These are phyloP conservation scores for Fusarium pseudocircinatum DNA, from an alignment of 2,329 filamentous ascomycete genomes.

Conservation along the genomic window DNA sequence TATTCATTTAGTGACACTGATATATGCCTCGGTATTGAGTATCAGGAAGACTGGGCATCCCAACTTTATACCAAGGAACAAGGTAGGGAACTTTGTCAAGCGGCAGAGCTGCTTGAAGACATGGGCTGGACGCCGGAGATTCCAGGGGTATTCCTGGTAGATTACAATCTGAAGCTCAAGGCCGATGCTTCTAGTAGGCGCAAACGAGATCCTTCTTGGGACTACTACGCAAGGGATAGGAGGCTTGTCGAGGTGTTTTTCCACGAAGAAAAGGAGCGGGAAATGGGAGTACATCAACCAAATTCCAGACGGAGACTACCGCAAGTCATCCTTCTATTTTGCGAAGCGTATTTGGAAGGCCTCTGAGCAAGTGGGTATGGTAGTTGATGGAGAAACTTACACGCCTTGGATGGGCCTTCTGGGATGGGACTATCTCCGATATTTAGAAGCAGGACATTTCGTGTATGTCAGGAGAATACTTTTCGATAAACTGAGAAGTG, in stretches of 20 bases:
- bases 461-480: fast-evolving
- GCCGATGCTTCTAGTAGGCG: fast-evolving
- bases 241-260: not conserved
- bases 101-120: not conserved
- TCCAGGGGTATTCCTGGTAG: not conserved
- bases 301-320: not conserved
- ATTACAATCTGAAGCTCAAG: not conserved
- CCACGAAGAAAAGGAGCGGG: not conserved
- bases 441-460: not conserved
- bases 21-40: not conserved
- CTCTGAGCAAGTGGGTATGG: not conserved
- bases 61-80: not conserved
- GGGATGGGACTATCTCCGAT: not conserved
- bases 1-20: not conserved
- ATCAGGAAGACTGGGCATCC: not conserved
- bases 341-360: fast-evolving
- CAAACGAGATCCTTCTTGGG: fast-evolving
- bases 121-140: too few species aligned
- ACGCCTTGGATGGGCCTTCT: not conserved
- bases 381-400: not conserved
- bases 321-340: not conserved
- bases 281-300: not conserved
- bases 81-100: not conserved
- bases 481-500: not conserved
- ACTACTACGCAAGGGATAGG: not conserved